Conservation (phyloP, 495 filamentous ascomycete genomes). For the Monascus purpureus region DNA sequence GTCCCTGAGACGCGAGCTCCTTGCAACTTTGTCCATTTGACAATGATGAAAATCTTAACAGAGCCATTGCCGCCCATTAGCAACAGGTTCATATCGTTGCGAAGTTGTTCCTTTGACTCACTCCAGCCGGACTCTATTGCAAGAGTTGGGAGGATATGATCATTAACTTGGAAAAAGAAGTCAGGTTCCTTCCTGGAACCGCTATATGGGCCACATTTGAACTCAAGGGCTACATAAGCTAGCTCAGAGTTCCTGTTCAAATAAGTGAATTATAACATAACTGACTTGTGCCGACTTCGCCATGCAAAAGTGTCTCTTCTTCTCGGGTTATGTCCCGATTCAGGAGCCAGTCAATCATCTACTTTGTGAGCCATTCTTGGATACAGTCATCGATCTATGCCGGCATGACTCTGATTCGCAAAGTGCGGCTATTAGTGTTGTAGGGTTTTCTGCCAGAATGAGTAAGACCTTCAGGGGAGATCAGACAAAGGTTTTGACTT, state of each 20-base stretch:
- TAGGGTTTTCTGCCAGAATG: neutral
- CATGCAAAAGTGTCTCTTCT: neutral
- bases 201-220: neutral
- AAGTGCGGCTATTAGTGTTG: neutral
- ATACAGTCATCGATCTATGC: neutral
- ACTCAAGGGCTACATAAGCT: neutral
- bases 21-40: neutral
- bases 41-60: neutral
- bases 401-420: neutral
- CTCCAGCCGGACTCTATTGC: slow-evolving; percentile 1
- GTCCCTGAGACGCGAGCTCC: neutral
- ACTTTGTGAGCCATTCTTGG: neutral
- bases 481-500: neutral
- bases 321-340: neutral
- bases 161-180: neutral
- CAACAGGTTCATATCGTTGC: slow-evolving; percentile 1
- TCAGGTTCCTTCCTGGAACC: neutral
- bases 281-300: neutral
- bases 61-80: neutral
- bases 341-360: neutral
- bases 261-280: too few relatives aligned
- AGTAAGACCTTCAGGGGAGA: neutral
- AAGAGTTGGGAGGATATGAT: neutral
- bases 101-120: neutral
- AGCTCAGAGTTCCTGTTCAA: neutral